Conservation (phyloP, 768 basidiomycete genomes). For the Lentinula edodes region DNA sequence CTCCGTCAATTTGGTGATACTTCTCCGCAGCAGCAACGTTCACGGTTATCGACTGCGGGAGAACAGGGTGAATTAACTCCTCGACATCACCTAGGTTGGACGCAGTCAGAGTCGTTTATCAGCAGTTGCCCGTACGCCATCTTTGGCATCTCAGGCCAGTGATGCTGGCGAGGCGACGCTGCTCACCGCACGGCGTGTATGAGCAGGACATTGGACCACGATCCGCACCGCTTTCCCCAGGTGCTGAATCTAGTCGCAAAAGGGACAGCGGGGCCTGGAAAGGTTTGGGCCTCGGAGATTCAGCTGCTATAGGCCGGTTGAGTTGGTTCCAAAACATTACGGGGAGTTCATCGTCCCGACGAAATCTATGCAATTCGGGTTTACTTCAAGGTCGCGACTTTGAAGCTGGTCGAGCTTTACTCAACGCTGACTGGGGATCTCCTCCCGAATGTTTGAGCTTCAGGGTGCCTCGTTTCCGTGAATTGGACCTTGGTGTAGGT, state of each 20-base stretch:
- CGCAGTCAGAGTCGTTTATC: constrained; percentile 15
- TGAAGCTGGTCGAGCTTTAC: constrained; percentile 39
- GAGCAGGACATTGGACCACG: constrained; percentile 30
- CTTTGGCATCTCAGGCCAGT: constrained; percentile 1
- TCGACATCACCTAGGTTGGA: constrained; percentile 27
- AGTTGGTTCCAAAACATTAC: constrained; percentile 53
- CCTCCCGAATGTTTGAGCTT: constrained; percentile 14
- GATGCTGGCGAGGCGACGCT: constrained; percentile 30
- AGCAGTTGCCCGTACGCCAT: background rate
- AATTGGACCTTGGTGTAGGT: constrained; percentile 29
- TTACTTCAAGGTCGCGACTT: constrained; percentile 18
- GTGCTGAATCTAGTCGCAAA: constrained; percentile 19
- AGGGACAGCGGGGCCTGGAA: constrained; percentile 27
- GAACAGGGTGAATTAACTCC: constrained; percentile 20
- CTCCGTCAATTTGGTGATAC: constrained; percentile 32
- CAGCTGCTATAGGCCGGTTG: constrained; percentile 42
- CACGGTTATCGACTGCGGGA: constrained; percentile 1
- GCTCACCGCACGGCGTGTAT: constrained; percentile 47
- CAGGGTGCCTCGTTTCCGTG: constrained; percentile 16
- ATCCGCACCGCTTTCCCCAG: constrained; percentile 15
- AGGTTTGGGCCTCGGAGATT: constrained; percentile 41
- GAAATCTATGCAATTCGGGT: constrained; percentile 11
- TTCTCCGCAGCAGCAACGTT: constrained; percentile 22
- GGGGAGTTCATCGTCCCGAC: constrained; percentile 20
- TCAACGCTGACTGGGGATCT: constrained; percentile 14